These are phyloP conservation scores for Aspergillus kassunensis DNA, from an alignment of 495 filamentous ascomycete genomes.

Conservation along the genomic window DNA sequence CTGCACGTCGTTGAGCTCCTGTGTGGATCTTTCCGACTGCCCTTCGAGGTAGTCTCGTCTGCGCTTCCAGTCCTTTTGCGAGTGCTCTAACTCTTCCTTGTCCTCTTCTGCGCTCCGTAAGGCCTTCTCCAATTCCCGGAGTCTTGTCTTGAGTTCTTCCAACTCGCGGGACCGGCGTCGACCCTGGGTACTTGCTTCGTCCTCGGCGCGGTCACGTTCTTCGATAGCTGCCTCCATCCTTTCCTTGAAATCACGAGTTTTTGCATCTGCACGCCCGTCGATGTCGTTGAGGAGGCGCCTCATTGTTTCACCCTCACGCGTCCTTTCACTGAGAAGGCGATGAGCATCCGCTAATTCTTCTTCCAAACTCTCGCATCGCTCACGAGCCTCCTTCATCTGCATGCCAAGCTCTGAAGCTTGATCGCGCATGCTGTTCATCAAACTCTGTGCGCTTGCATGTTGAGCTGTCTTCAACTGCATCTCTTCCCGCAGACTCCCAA, in stretches of 20 bases:
- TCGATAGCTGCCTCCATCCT: slow-evolving; percentile 84
- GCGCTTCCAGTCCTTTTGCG: slow-evolving; percentile 68
- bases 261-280: slow-evolving; percentile 73
- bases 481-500: slow-evolving; percentile 69
- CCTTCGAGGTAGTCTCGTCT: slow-evolving; percentile 71
- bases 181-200: slow-evolving; percentile 75
- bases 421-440: slow-evolving; percentile 89
- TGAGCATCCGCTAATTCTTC: slow-evolving; percentile 90
- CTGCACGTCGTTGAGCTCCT: slow-evolving; percentile 71
- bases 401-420: slow-evolving; percentile 83
- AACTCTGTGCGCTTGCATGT: slow-evolving; percentile 74
- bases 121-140: slow-evolving; percentile 76
- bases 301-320: slow-evolving; percentile 96
- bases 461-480: slow-evolving; percentile 80
- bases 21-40: slow-evolving; percentile 58
- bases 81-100: slow-evolving; percentile 62
- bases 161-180: slow-evolving; percentile 75
- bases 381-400: slow-evolving; percentile 86
- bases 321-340: slow-evolving; percentile 81
- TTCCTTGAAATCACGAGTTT: slow-evolving; percentile 83
- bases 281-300: slow-evolving; percentile 81
- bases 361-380: slow-evolving; percentile 80
- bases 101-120: slow-evolving; percentile 66
- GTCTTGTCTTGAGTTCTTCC: slow-evolving; percentile 75
- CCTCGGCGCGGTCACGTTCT: slow-evolving; percentile 88